Percentiles rank a stretch among this genome's conserved stretches.
phyloP scores from a whole-genome alignment of 495 filamentous ascomycete genomes.

The Tuber umbilicatum region DNA sequence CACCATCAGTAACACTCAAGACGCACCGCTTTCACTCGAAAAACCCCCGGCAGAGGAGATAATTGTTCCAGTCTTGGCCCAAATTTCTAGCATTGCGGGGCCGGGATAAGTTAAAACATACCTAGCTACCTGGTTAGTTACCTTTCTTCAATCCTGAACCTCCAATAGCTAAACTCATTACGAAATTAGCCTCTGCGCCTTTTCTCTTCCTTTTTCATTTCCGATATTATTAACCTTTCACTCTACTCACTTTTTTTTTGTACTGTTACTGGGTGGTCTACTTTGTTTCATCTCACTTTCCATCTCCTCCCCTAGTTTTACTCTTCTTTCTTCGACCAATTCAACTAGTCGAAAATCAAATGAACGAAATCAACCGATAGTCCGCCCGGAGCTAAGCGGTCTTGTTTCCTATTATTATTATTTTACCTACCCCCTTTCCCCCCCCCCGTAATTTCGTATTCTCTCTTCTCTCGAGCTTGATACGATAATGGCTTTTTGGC shows the following conservation, averaged over 20 bases:
- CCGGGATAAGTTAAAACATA: not conserved
- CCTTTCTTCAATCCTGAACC: not conserved
- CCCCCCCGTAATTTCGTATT: not conserved
- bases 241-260: not conserved
- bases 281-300: not conserved
- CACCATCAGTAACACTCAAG: not conserved
- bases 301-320: not conserved
- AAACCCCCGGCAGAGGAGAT: not conserved
- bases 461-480: not conserved
- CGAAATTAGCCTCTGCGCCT: not conserved
- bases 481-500: constrained; percentile 1
- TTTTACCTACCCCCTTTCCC: not conserved
- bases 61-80: not conserved
- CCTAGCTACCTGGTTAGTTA: not conserved
- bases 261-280: constrained; percentile 1
- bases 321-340: not conserved
- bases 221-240: not conserved
- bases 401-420: not conserved
- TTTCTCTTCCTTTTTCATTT: not conserved
- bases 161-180: not conserved
- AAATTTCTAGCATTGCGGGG: not conserved
- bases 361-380: not conserved
- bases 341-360: not conserved
- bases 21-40: not conserved
- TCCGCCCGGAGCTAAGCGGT: not conserved